phyloP scores from a whole-genome alignment of 768 basidiomycete genomes.

The Boletus reticulatus region DNA sequence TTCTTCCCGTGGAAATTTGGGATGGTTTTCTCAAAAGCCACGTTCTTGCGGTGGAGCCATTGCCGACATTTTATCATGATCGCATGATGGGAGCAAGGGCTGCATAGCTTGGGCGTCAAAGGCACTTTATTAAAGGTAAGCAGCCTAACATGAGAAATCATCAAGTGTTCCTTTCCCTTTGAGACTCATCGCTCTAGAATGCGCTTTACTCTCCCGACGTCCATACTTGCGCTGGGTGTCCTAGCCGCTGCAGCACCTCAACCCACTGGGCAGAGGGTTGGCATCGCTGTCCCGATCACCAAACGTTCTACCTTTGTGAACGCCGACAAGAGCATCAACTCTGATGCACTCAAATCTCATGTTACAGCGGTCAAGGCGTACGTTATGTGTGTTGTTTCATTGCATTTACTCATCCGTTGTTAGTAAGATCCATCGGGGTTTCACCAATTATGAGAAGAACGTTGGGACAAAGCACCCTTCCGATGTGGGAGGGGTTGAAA shows the following conservation, averaged over 20 bases:
- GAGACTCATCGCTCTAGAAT: background rate
- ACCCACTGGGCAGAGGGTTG: background rate
- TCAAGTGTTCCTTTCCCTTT: background rate
- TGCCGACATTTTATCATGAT: too few species aligned
- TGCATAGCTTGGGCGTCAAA: too few species aligned
- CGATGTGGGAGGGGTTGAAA: background rate
- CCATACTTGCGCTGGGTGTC: background rate
- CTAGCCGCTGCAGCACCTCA: slow-evolving; percentile 8
- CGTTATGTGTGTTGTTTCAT: background rate
- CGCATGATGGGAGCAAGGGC: too few species aligned
- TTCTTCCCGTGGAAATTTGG: too few species aligned
- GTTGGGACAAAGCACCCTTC: slow-evolving; percentile 2
- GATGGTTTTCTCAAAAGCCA: too few species aligned
- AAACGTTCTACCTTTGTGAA: slow-evolving; percentile 5
- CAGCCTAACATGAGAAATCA: background rate
- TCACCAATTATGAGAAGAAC: slow-evolving; percentile 9
- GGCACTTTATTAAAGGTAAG: background rate
- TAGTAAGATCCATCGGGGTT: slow-evolving; percentile 7
- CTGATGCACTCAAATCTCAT: slow-evolving; percentile 7
- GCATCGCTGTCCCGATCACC: slow-evolving; percentile 2
- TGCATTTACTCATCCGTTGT: background rate
- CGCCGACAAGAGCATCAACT: too few species aligned
- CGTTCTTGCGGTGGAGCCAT: too few species aligned
- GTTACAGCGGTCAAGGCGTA: slow-evolving; percentile 3
- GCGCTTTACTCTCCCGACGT: slow-evolving; percentile 5